phyloP scores from a whole-genome alignment of 2,329 filamentous ascomycete genomes.

The Diplodia sapinea region DNA sequence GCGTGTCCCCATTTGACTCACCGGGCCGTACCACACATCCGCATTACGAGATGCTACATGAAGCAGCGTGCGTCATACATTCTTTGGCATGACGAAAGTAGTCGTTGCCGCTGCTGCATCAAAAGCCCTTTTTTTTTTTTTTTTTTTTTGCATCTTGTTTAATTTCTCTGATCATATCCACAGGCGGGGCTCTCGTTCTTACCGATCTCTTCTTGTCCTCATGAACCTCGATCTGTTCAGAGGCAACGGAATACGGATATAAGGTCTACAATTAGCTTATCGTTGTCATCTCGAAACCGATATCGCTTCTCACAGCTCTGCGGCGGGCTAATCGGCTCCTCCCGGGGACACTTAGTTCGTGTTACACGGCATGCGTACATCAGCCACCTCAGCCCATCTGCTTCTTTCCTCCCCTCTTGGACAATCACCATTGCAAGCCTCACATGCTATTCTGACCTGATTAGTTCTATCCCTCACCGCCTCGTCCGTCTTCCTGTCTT shows the following conservation, averaged over 20 bases:
- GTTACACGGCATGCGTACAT: background rate
- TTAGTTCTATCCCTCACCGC: background rate
- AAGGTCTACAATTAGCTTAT: background rate
- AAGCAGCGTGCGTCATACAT: background rate
- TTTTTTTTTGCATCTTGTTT: background rate
- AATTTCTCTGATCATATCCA: background rate
- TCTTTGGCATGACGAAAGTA: background rate
- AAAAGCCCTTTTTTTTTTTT: background rate
- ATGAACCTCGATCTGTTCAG: background rate
- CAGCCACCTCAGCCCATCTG: background rate
- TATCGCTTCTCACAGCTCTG: background rate
- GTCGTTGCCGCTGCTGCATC: background rate
- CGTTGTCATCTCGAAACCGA: background rate
- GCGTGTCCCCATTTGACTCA: conserved; percentile 1
- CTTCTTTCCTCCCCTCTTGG: background rate
- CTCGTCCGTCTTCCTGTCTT: background rate
- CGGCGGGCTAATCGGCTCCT: background rate
- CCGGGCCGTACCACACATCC: background rate
- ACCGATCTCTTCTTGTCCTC: background rate
- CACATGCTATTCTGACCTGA: background rate
- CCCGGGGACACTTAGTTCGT: background rate
- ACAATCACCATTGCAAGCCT: background rate
- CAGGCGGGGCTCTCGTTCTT: background rate
- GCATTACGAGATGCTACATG: background rate
- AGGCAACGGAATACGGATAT: background rate